Conservation (phyloP, 805 yeast species). For the Nakazawaea ishiwadae region DNA sequence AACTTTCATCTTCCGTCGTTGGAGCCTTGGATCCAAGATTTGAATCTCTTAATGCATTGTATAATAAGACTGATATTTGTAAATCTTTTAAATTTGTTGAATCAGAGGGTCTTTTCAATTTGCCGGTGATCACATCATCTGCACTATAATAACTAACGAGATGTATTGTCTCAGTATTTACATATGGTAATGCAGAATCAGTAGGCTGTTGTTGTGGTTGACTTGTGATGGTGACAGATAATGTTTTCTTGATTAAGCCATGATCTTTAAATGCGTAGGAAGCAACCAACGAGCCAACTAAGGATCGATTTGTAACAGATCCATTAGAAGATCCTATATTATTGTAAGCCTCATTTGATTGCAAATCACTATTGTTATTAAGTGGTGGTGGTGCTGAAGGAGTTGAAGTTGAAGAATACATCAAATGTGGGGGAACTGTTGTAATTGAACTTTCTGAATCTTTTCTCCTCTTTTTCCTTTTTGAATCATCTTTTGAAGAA, state of each 20-base stretch:
- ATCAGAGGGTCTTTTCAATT: constrained; percentile 53
- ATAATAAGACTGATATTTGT: constrained; percentile 40
- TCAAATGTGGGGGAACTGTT: background rate
- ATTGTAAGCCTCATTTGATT: constrained; percentile 5
- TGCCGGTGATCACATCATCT: constrained; percentile 61
- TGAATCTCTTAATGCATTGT: constrained; percentile 53
- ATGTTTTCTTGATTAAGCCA: constrained; percentile 81
- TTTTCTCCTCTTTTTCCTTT: constrained; percentile 14
- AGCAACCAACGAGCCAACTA: constrained; percentile 54
- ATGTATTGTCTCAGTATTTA: constrained; percentile 50
- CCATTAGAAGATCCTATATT: background rate
- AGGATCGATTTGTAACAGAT: constrained; percentile 28
- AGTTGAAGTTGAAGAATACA: constrained; percentile 1
- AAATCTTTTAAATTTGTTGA: constrained; percentile 44
- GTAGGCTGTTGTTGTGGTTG: constrained; percentile 3
- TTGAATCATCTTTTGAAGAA: background rate
- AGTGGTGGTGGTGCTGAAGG: too few species aligned
- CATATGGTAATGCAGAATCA: constrained; percentile 2
- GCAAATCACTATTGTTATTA: constrained; percentile 6
- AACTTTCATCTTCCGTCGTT: constrained; percentile 47
- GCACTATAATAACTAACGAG: constrained; percentile 76
- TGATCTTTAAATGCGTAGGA: constrained; percentile 61
- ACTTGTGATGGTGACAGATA: constrained; percentile 53
- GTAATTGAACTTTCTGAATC: constrained; percentile 14
- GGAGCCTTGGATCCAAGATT: constrained; percentile 52